These are phyloP conservation scores for Lobosporangium transversale DNA, from an alignment of 192 early-diverging fungal species.

Conservation along the genomic window DNA sequence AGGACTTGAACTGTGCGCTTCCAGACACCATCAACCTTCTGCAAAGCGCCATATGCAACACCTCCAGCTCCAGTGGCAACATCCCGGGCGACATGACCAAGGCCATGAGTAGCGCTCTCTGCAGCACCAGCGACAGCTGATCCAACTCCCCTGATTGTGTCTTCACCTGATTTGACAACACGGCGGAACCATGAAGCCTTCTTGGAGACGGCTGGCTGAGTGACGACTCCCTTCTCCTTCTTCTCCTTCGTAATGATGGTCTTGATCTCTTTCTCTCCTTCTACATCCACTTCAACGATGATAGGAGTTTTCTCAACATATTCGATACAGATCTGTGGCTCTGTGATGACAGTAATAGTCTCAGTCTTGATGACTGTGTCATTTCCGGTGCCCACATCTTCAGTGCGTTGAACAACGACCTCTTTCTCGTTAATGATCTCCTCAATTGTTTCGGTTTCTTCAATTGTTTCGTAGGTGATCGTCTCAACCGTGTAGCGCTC, in stretches of 20 bases:
- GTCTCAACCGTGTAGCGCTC: constrained; percentile 20
- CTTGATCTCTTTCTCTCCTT: constrained; percentile 14
- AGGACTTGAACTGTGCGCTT: constrained; percentile 19
- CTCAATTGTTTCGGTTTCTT: constrained; percentile 21
- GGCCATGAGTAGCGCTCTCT: too few relatives aligned
- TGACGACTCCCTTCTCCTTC: constrained; percentile 18
- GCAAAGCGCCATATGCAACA: constrained; percentile 11
- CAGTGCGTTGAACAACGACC: constrained; percentile 25
- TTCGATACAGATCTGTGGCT: not conserved
- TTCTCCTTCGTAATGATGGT: constrained; percentile 5
- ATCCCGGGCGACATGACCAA: too few relatives aligned
- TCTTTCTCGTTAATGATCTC: constrained; percentile 24
- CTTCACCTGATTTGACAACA: too few relatives aligned
- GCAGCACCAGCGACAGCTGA: too few relatives aligned
- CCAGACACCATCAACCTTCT: constrained; percentile 27
- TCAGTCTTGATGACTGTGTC: not conserved
- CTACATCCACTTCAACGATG: not conserved
- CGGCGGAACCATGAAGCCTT: constrained; percentile 20
- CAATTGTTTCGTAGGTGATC: constrained; percentile 33
- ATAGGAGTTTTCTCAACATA: too few relatives aligned
- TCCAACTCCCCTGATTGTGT: too few relatives aligned
- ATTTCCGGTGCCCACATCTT: not conserved
- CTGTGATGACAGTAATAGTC: not conserved
- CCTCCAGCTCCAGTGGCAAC: constrained; percentile 12
- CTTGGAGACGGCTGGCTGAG: constrained; percentile 15